Base-by-base conservation (phyloP, 2,329 filamentous ascomycete species). In the Exophiala calicioides region DNA sequence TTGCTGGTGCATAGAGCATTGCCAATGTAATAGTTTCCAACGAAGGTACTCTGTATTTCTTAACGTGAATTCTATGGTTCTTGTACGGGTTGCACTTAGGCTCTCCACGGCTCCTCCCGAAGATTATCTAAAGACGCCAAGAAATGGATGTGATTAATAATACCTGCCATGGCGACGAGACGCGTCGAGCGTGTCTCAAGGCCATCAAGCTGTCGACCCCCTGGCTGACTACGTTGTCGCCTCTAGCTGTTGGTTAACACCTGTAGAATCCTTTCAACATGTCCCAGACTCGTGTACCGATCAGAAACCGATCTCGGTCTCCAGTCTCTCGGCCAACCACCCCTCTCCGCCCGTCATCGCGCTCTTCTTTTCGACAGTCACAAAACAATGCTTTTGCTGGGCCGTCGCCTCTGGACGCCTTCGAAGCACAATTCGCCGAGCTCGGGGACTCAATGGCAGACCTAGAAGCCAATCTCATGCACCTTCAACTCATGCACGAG, bases 401-500 rank as follows among this genome's bases (percentile, higher is more conserved):
- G 38, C 67, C 74, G 26, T 76, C 78, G 34, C 71, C 68, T 0
- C 81, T 97, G 51, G 88, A 91, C 58, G 72, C 79, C 2, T 84
- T 97, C 47, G 90, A 97, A 65, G 88, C 90, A 0, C 85, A 87
- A 10, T 97, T 98, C 67, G 89, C 89, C 10, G 93, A 98, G 70
- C 78, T 98, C 2, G 86, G 88, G 7, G 93, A 98, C 67, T 86
- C 87, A 48, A 90, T 97, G 81, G 89, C 90, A 18, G 93, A 97
- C 61, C 79, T 98, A 7, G 93, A 98, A 73, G 88, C 90, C 51
- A 97, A 98, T 67, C 90, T 97, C 74, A 89, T 95, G 85, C 90
- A 96, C 65, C 83, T 98, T 58, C 91, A 97, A 68, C 74, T 96
- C 54, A 94, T 98, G 84, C 90, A 98, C 64, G 91, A 97, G 73